Base-by-base conservation (phyloP, 768 basidiomycete species). In the Hypsizygus marmoreus region DNA sequence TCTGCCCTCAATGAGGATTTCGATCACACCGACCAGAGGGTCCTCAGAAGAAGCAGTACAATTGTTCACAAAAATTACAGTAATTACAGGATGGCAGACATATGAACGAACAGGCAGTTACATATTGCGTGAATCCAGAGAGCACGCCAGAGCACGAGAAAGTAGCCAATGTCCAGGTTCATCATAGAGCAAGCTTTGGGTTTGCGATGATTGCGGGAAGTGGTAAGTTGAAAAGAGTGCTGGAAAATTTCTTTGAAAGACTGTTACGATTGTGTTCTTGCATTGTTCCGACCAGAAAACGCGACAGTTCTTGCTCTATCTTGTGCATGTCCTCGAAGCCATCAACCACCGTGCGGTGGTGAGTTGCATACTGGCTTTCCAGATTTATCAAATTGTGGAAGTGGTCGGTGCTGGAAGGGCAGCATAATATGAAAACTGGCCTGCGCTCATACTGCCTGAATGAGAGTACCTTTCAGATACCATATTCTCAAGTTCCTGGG, bases 311-410 rank as follows among this genome's bases (percentile, higher is more conserved):
- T 29, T 71, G 63, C 31, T 68, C 70, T 28, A 63, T 60, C 46
- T 74, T 69, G 39, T 66, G 62, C 43, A 76, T 61, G 13, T 74
- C 73, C 29, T 77, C 75, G 49, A 75, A 65, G 14, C 63, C 64
- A 36, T 58, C 53, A 37, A 69, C 58, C 30, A 80, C 62, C 23
- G 69, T 63, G 32, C 67, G 65, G 46, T 75, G 68, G 42, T 70
- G 66, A 19, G 49, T 60, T 28, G 75, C 67, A 51, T 84, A 85
- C 42, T 76, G 73, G 42, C 73, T 70, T 54, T 84, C 80, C 13
- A 84, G 69, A 42, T 73, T 72, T 23, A 85, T 72, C 23, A 86
- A 60, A 11, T 50, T 60, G 54, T 84, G 80, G 60, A 78, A 82
- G 53, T 79, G 72, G 14, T 52, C 60, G 31, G 70, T 68, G 42